These are phyloP conservation scores for Chrysophaeum taylorii DNA, from an alignment of 352 stramenopile species.

Conservation along the genomic window DNA sequence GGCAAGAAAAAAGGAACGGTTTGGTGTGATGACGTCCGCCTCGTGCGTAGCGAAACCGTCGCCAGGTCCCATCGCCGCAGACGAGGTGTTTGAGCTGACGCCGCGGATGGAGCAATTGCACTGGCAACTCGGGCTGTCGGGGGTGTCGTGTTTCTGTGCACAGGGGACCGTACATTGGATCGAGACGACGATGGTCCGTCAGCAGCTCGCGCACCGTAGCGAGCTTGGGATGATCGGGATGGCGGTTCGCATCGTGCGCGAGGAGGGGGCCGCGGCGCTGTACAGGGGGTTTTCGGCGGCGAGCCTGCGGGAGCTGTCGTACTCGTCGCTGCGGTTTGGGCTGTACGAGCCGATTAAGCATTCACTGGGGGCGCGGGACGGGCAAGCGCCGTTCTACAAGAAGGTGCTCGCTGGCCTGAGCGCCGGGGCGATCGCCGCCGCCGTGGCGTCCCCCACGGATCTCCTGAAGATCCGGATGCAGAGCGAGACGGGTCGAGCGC, in stretches of 20 bases:
- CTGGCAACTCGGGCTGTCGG: not conserved
- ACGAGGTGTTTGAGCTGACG: too few species aligned
- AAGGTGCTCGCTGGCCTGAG: constrained; percentile 18
- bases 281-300: constrained; percentile 22
- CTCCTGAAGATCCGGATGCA: constrained; percentile 22
- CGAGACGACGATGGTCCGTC: constrained; percentile 10
- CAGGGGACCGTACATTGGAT: not conserved
- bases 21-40: too few species aligned
- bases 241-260: not conserved
- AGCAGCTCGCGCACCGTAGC: not conserved
- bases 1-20: too few species aligned
- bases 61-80: too few species aligned
- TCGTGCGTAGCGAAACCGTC: too few species aligned
- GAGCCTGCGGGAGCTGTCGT: constrained; percentile 16
- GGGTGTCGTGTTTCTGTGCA: not conserved
- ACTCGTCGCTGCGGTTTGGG: constrained; percentile 20
- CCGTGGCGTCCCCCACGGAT: constrained; percentile 21
- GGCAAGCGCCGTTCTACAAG: constrained; percentile 14
- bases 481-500: constrained; percentile 4
- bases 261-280: constrained; percentile 16
- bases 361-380: not conserved
- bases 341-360: constrained; percentile 24
- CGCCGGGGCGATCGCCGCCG: constrained; percentile 16
- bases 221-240: not conserved
- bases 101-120: too few species aligned